These are phyloP conservation scores for Fagopyrum esculentum DNA, from an alignment of 148 eudicot species.

Conservation along the genomic window DNA sequence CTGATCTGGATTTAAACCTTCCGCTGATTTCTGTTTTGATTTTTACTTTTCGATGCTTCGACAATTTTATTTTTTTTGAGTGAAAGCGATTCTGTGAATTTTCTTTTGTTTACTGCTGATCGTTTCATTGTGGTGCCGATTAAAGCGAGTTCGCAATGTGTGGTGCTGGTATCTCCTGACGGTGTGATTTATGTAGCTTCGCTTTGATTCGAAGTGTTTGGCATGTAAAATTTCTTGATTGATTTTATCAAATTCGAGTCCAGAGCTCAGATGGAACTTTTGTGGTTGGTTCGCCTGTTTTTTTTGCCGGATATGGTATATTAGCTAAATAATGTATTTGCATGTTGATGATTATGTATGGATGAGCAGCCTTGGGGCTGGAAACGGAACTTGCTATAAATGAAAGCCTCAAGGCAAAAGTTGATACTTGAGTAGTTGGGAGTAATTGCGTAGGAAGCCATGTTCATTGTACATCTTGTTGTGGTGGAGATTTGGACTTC, in stretches of 20 bases:
- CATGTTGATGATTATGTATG: not conserved
- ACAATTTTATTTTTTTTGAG: not conserved
- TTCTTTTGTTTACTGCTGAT: not conserved
- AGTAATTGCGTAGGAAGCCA: not conserved
- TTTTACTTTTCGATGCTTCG: not conserved
- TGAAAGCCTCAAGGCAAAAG: not conserved
- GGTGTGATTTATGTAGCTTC: not conserved
- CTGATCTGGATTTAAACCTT: not conserved
- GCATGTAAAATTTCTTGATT: not conserved
- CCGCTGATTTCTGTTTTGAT: not conserved
- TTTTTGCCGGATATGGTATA: not conserved
- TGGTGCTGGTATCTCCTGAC: not conserved
- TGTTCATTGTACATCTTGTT: not conserved
- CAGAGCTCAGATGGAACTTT: constrained; percentile 2
- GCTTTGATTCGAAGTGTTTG: not conserved
- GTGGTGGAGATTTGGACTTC: not conserved
- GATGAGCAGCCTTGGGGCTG: constrained; percentile 5
- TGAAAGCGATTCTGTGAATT: not conserved
- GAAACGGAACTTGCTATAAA: not conserved
- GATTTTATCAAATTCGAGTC: not conserved
- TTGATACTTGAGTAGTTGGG: not conserved
- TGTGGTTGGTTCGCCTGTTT: not conserved
- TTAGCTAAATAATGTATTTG: not conserved
- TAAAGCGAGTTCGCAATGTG: not conserved
- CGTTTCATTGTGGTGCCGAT: not conserved